These are phyloP conservation scores for Kwoniella sp. DNA, from an alignment of 768 basidiomycete genomes.

Conservation along the genomic window DNA sequence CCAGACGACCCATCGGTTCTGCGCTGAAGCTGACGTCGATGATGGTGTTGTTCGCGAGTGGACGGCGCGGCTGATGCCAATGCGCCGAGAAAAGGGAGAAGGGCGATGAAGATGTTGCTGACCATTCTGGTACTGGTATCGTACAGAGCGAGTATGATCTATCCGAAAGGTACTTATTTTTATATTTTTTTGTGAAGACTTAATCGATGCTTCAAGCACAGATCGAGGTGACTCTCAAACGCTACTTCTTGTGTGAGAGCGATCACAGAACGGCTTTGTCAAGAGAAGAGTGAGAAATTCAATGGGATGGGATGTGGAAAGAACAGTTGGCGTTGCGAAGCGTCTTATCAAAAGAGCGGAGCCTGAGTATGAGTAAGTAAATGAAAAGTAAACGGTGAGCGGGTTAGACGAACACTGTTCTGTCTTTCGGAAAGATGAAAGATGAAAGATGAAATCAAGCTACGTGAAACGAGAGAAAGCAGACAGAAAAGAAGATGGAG, in stretches of 20 bases:
- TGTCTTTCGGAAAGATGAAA: background rate
- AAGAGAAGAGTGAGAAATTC: background rate
- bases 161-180: no score
- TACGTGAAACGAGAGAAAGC: background rate
- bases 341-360: conserved; percentile 19
- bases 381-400: conserved; percentile 13
- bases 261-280: background rate
- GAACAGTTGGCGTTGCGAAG: background rate
- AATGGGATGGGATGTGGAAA: background rate
- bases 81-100: background rate
- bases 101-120: background rate
- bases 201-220: background rate
- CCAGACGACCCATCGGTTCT: background rate
- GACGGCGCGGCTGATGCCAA: background rate
- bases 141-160: no score
- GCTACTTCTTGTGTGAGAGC: no score
- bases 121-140: conserved; percentile 5
- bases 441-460: background rate
- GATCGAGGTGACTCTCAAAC: no score
- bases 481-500: no score
- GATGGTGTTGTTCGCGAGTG: no score
- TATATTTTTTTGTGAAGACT: no score
- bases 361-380: background rate
- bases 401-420: conserved; percentile 21
- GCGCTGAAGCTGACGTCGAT: background rate